Evolutionary conservation across 352 stramenopile genomes (phyloP), one percentile per base, ranked within the genome.

Genomic region (Phytophthora idaei): DNA sequence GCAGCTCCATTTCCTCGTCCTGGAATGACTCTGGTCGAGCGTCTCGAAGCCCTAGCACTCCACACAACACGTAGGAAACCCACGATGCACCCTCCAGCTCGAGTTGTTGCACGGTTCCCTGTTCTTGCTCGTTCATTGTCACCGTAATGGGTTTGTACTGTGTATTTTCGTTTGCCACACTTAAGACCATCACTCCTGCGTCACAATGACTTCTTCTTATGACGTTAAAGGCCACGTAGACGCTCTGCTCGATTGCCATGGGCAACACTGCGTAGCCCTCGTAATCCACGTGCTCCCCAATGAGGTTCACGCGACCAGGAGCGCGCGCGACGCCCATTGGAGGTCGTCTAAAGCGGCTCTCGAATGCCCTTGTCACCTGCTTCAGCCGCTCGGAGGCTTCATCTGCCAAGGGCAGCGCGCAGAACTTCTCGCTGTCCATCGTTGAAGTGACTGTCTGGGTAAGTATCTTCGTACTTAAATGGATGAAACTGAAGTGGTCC

Each of bases 241-340:
- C 74, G 32, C 76, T 78, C 52, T 92, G 75, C 3, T 74, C 55
- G 39, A 96, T 85, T 8, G 90, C 90, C 80, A 93, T 93, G 54
- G 87, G 88, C 21, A 97, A 62, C 54, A 96, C 90, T 28, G 77
- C 74, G 73, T 95, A 97, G 11, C 83, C 82, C 67, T 96, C 81
- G 67, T 97, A 97, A 76, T 96, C 87, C 41, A 97, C 75, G 67
- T 95, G 87, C 74, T 96, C 90, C 3, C 90, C 90, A 32, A 97
- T 94, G 51, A 97, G 74, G 58, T 95, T 97, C 37, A 96, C 85
- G 32, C 90, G 81, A 0, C 90, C 90, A 25, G 90, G 90, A 27
- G 87, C 85, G 11, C 78, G 67, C 28, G 85, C 67, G 8, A 89
- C 69, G 27, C 71, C 81, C 2, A 56, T 37, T 8, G 84, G 70